Percentiles rank a stretch among this genome's conserved stretches.
Evolutionary conservation across 768 basidiomycete genomes (phyloP).

Genomic region (Termitomyces sp.): DNA sequence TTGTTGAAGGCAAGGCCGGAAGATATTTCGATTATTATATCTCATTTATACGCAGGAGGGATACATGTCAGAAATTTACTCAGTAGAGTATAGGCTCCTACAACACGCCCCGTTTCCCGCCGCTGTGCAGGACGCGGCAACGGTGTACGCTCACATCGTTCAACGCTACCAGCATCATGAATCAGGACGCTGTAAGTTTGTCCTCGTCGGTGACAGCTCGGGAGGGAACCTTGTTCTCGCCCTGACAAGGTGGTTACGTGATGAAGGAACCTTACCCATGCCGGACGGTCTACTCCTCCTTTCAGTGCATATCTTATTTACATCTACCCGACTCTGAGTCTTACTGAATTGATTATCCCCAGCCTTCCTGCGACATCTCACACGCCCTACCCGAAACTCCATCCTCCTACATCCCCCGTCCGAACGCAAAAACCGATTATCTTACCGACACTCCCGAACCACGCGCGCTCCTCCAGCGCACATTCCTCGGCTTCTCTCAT

Average conservation of each 20-base stretch:
- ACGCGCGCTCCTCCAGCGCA: neutral
- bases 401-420: neutral
- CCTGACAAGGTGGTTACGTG: neutral
- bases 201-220: neutral
- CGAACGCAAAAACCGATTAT: neutral
- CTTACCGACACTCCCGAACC: neutral
- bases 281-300: neutral
- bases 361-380: neutral
- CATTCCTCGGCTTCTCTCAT: neutral
- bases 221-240: neutral
- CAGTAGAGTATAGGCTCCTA: neutral
- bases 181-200: neutral
- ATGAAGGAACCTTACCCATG: neutral
- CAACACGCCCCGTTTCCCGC: neutral
- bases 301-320: neutral
- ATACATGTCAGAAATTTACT: neutral
- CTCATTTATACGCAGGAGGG: neutral
- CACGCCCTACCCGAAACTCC: neutral
- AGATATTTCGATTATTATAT: neutral
- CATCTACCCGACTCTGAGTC: too few species aligned
- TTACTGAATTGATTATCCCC: neutral
- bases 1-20: conserved; percentile 32
- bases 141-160: neutral
- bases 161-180: neutral
- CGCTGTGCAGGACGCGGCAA: neutral